Percentiles rank a stretch among this genome's conserved stretches.
These are phyloP conservation scores for Cubamyces sp. DNA, from an alignment of 768 basidiomycete species.

Conservation along the genomic window DNA sequence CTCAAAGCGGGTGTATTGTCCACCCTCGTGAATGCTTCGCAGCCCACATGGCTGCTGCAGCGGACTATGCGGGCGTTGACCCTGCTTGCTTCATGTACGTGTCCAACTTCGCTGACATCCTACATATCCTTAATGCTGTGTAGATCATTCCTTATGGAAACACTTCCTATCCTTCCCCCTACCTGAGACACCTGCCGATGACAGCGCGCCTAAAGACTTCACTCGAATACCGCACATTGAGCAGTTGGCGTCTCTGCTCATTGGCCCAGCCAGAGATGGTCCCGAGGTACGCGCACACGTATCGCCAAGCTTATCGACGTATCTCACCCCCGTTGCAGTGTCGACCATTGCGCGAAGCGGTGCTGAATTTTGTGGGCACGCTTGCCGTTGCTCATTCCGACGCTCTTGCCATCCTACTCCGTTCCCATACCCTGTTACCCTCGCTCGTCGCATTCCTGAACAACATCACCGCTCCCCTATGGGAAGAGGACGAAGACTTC, in stretches of 20 bases:
- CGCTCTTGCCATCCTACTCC: conserved; percentile 42
- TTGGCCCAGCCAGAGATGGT: conserved; percentile 28
- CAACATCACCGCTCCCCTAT: conserved; percentile 57
- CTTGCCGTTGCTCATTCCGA: conserved; percentile 45
- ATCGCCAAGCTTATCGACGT: not conserved
- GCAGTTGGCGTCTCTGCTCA: conserved; percentile 33
- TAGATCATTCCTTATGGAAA: conserved; percentile 21
- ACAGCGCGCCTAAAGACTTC: conserved; percentile 16
- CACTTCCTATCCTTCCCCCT: conserved; percentile 28
- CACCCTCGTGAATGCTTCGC: conserved; percentile 52
- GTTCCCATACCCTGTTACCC: conserved; percentile 63
- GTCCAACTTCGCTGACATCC: not conserved
- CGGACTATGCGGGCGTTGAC: conserved; percentile 54
- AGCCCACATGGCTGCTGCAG: conserved; percentile 55
- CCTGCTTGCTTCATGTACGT: conserved; percentile 59
- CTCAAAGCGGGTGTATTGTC: conserved; percentile 47
- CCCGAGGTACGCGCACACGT: conserved; percentile 26
- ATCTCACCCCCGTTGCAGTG: conserved; percentile 32
- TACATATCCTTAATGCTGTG: not conserved
- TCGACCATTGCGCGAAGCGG: conserved; percentile 40
- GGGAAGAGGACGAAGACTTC: conserved; percentile 42
- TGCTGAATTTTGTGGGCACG: conserved; percentile 46
- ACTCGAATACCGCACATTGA: conserved; percentile 37
- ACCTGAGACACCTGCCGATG: conserved; percentile 9
- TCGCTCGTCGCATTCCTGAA: conserved; percentile 62